Base-by-base conservation (phyloP, 306 rosid genomes). In the Sphenostylis stenocarpa region DNA sequence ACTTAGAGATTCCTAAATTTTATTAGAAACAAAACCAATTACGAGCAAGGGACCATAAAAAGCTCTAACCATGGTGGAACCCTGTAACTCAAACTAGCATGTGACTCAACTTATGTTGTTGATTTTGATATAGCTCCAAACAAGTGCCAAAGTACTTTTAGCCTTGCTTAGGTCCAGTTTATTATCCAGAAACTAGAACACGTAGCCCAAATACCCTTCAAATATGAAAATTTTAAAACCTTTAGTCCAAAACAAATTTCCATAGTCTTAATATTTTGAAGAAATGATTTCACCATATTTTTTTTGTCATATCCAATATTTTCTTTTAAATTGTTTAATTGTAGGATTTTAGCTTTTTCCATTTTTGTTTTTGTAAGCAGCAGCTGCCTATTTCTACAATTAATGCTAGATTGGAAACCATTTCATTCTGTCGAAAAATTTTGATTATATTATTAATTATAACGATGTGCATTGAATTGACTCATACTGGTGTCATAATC, bases 401-500 rank as follows among this genome's bases (percentile, higher is more conserved):
- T 36, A 62, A 6, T 56, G 55, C 17, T 44, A 43, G 53, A 33
- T 69, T 55, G 31, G n/a, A 61, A 65, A 29, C 12, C 58, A 28
- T 53, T 69, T 47, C 28, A 31, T 67, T 77, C 13, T 77, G 34
- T 67, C 28, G 58, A 70, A 75, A 4, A 75, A 4, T 16, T 56
- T 34, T 49, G 48, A 57, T 64, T 36, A 43, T 72, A 13, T 38
- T 43, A 76, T n/a, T 23, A 28, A 21, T 44, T 20, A 66, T 19
- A 14, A 5, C 75, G 14, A 29, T 36, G 70, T 65, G 45, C n/a
- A 52, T 7, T 56, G 44, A 43, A 71, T 71, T 84, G 81, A 81
- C 58, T 81, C 79, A 75, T 55, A 52, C 43, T 84, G 36, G 43
- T 47, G 49, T 84, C 53, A 69, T 76, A 76, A 80, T 80, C 88